Base-by-base conservation (phyloP, 2,329 filamentous ascomycete species). In the Gnomoniopsis sp. region DNA sequence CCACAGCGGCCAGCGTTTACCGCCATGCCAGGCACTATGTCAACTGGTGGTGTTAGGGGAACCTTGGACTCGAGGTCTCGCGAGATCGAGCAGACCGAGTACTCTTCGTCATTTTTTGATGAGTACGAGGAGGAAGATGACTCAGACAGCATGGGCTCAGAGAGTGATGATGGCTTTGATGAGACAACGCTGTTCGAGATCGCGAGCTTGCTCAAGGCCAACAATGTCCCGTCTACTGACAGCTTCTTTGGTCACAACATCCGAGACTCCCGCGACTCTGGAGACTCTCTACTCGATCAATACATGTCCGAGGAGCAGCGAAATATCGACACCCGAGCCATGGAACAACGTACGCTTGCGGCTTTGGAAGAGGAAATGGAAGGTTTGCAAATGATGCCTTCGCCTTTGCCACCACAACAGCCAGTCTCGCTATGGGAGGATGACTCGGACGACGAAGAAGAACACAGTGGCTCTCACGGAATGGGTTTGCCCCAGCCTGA, bases 171-270 rank as follows among this genome's bases (percentile, higher is more conserved):
- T 53, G 79, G 77, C 22, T 86, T 87, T 62, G 84, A 87, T 61
- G 84, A 87, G 71, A 79, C 74, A 11, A 87, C 83, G 1, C 72
- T 87, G 26, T 86, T 83, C 81, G 84, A 87, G 67, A 87, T 88
- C 70, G 84, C 84, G 59, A 84, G 75, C 60, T 73, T 87, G 44
- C 73, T 87, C 12, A 79, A 80, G 68, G 75, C 78, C 2, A 77
- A 79, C 57, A 69, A 78, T 51, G 70, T 85, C 4, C 81, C 82
- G 3, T 80, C 81, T 14, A 79, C 75, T 63, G 67, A 79, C 46
- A 85, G 79, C 64, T 68, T 85, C 10, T 68, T 83, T 19, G 78
- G 77, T 12, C 65, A 66, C 38, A n/a, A n/a, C 7, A 60, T 67
- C 15, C 58, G 38, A 3, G 36, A 60, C 53, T 61, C 63, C 14